A percentile compares a stretch with the other conserved stretches of the same genome.
phyloP scores from a whole-genome alignment of 75 land plant genomes.

The Selaginella tamariscina region DNA sequence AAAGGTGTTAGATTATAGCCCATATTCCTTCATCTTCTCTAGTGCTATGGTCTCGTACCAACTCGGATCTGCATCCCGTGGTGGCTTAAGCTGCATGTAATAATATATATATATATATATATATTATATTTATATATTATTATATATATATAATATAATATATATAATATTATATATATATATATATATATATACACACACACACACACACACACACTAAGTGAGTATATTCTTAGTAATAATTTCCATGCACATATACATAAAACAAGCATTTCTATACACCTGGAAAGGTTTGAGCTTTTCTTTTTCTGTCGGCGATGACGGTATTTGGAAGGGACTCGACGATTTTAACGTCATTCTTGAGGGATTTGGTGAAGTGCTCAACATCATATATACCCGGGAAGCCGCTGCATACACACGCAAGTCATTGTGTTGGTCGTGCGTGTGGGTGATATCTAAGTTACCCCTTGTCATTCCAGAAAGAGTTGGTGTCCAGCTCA shows the following conservation, averaged over 20 bases:
- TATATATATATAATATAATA: no score
- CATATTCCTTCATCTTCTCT: slow-evolving; percentile 4
- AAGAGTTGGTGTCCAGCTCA: not conserved
- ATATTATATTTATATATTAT: no score
- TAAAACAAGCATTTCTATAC: not conserved
- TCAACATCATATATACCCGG: slow-evolving; percentile 91
- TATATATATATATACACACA: not conserved
- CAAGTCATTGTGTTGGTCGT: no score
- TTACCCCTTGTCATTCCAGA: slow-evolving; percentile 2
- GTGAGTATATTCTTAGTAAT: no score
- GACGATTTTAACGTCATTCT: slow-evolving; percentile 65
- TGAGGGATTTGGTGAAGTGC: slow-evolving; percentile 67
- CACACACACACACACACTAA: no score
- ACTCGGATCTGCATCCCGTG: slow-evolving; percentile 2
- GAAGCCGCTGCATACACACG: slow-evolving; percentile 66
- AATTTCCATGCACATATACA: no score
- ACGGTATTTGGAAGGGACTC: slow-evolving; percentile 44
- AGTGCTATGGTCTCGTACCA: slow-evolving; percentile 8
- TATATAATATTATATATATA: not conserved
- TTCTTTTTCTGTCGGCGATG: slow-evolving; percentile 44
- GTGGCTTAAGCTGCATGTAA: not conserved
- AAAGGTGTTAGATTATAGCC: not conserved
- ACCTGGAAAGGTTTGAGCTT: slow-evolving; percentile 61
- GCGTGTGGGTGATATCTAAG: no score
- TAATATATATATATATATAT: not conserved